Percentiles rank a stretch among this genome's conserved stretches.
phyloP scores from a whole-genome alignment of 805 yeast species.

The Isabelozyma rhagii region DNA sequence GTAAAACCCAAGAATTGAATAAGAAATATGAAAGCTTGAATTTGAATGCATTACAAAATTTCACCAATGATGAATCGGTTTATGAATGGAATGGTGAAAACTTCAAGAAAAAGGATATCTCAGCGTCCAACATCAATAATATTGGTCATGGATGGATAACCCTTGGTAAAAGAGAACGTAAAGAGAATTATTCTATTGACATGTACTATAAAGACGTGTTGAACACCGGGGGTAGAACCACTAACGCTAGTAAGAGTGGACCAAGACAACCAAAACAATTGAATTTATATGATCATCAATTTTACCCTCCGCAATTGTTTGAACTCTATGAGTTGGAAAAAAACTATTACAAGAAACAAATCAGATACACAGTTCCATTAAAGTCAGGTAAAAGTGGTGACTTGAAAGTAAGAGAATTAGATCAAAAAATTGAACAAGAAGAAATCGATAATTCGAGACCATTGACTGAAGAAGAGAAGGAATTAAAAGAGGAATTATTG shows the following conservation, averaged over 20 bases:
- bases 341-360: constrained; percentile 67
- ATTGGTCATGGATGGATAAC: constrained; percentile 70
- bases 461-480: constrained; percentile 78
- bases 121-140: constrained; percentile 43
- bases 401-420: constrained; percentile 31
- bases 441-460: constrained; percentile 78
- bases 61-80: constrained; percentile 62
- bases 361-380: constrained; percentile 61
- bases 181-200: constrained; percentile 83
- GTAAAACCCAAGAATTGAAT: constrained; percentile 59
- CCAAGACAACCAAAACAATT: constrained; percentile 86
- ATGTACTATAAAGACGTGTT: constrained; percentile 80
- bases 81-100: constrained; percentile 89
- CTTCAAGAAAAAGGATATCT: constrained; percentile 59
- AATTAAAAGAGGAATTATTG: constrained; percentile 55
- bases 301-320: constrained; percentile 72
- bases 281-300: constrained; percentile 85
- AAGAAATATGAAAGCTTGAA: constrained; percentile 65
- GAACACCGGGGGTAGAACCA: constrained; percentile 63
- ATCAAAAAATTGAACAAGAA: constrained; percentile 59
- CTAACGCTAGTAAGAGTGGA: constrained; percentile 40
- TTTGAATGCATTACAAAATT: constrained; percentile 74
- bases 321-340: constrained; percentile 81
- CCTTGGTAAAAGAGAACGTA: constrained; percentile 81
- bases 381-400: constrained; percentile 48